Evolutionary conservation across 805 yeast genomes (phyloP), one percentile per base, ranked within the genome.

Genomic region (Candida hispaniensis): DNA sequence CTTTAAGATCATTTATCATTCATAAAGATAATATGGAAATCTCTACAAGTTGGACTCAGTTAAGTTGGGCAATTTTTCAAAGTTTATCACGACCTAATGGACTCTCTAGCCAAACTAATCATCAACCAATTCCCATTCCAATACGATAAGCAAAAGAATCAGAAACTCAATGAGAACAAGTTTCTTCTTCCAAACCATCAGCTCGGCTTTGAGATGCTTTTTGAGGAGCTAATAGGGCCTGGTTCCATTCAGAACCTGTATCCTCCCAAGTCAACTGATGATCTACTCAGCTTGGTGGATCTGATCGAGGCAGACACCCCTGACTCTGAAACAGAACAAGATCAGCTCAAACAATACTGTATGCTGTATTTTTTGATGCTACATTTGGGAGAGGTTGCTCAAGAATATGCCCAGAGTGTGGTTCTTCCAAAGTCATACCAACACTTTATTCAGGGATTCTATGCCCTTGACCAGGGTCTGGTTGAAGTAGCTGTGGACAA

Each of bases 381-480:
- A 14, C 28, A 32, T 11, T 17, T 23, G 9, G 14, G 18, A 12
- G 36, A 32, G 14, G 36, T 18, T 8, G 36, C 36, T 1, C 28
- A 32, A 10, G 28, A 14, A 7, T 32, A 23, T 6, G 36, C 28
- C 6, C 3, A 9, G n/a, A 28, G 18, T 7, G 16, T 7, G 4
- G 14, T 32, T 2, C 7, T 32, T 2, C 36, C 36, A 3, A 18
- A 6, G 14, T 17, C 22, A 2, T 32, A 32, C 17, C 14, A 10
- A 11, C 36, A 24, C 7, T 32, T 32, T 13, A 32, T 32, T 21
- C 17, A n/a, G 17, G 36, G 36, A n/a, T 32, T 27, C 23, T 5
- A 23, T 10, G 36, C 36, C n/a, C 28, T 32, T 14, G 36, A 32
- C 8, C 21, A 28, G 8, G 36, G 23, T 6, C 18, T 23, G 7